Base-by-base conservation (phyloP, 345 rosid species). In the Zanthoxylum bungeanum region DNA sequence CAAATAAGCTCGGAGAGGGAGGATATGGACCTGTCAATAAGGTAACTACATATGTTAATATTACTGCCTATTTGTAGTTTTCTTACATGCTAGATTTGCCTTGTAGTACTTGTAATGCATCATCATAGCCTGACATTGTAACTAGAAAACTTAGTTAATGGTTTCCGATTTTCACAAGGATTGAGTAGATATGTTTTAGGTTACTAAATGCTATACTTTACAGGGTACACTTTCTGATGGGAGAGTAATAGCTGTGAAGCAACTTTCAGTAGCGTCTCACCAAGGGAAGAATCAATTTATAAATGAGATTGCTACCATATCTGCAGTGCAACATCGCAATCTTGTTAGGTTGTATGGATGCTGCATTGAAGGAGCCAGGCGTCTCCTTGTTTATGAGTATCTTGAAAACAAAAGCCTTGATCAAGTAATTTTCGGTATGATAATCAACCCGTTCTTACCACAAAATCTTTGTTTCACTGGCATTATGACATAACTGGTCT, bases 261-360 rank as follows among this genome's bases (percentile, higher is more conserved):
- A 65, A 58, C 83, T 82, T 42, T 77, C 86, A 36, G 36, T 79
- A n/a, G 66, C 71, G 49, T 79, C 86, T 31, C 71, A 69, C 39
- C 86, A 82, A 69, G 93, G 93, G 64, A 66, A 76, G 52, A 66
- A 34, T 31, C 79, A 79, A 62, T 82, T 82, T 62, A 4, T 75
- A 51, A 27, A 81, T 24, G 86, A 82, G 73, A 63, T 79, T 22
- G 76, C 81, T 16, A 37, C 67, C 42, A 57, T 59, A 39, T 55
- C 28, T 5, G 72, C 72, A 6, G 61, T 69, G 36, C 72, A 69
- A 59, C 72, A 69, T 28, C 72, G 63, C 6, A 55, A 69, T 69
- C 72, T 69, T 19, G 72, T 69, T n/a, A 69, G 47, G 31, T 46
- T 56, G 34, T 27, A 56, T 56, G 72, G 72, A 17, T 69, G 72